These are phyloP conservation scores for Naegleria gruberi DNA, from an alignment of 208 protist species.

Conservation along the genomic window DNA sequence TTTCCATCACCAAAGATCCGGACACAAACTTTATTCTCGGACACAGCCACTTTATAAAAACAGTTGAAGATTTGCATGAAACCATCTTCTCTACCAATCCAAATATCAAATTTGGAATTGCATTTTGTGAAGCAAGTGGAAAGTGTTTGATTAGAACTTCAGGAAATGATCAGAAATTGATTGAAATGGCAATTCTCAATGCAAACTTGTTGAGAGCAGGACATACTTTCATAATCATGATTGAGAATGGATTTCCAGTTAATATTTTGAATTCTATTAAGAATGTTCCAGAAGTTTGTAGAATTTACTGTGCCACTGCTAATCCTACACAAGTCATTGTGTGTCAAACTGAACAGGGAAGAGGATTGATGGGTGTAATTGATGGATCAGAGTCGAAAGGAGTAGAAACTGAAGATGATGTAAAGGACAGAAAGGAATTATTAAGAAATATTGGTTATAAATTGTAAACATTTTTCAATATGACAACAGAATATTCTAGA, in stretches of 20 bases:
- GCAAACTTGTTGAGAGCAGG: background rate
- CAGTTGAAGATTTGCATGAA: slow-evolving; percentile 30
- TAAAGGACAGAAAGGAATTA: slow-evolving; percentile 10
- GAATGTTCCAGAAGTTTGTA: slow-evolving; percentile 19
- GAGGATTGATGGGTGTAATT: slow-evolving; percentile 14
- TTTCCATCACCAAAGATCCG: background rate
- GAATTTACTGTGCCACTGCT: slow-evolving; percentile 23
- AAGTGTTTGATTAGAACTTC: slow-evolving; percentile 18
- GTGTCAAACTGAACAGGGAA: background rate
- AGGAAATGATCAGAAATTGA: slow-evolving; percentile 21
- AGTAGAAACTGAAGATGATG: slow-evolving; percentile 14
- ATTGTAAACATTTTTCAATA: too few relatives aligned
- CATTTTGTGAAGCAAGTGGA: slow-evolving; percentile 31
- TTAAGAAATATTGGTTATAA: slow-evolving; percentile 26
- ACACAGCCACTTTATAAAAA: slow-evolving; percentile 31
- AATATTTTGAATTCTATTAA: slow-evolving; percentile 24
- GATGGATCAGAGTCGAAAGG: slow-evolving; percentile 16
- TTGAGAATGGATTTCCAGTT: slow-evolving; percentile 25
- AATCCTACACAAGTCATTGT: slow-evolving; percentile 25
- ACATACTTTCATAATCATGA: slow-evolving; percentile 28
- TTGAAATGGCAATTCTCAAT: slow-evolving; percentile 22
- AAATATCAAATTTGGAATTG: slow-evolving; percentile 30
- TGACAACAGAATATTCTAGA: too few relatives aligned
- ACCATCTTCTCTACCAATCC: background rate
- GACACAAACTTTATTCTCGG: slow-evolving; percentile 32